Evolutionary conservation across 2,329 filamentous ascomycete species (phyloP), one percentile per base, ranked within the genome.

Genomic region (Trichoderma simmonsii): DNA sequence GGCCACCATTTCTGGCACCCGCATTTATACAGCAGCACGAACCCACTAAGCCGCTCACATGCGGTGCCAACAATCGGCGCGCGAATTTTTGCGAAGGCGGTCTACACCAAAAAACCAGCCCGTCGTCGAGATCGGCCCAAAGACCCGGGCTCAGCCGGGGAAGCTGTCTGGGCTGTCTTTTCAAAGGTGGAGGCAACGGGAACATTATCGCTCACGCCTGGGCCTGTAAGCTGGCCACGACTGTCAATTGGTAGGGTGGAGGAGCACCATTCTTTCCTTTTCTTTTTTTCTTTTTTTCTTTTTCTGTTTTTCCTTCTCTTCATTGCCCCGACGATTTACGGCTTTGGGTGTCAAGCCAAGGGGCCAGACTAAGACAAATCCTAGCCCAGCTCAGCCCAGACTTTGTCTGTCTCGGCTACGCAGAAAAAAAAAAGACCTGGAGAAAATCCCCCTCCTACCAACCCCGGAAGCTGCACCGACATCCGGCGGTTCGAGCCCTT

Each of bases 71-170:
- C 62, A 51, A 59, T 39, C 70, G 43, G 70, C 66, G 71, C 66
- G 71, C 71, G 71, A 72, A 70, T 72, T 70, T 70, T 64, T 54
- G 71, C 71, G 36, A 70, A 71, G 71, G 71, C 71, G 71, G 71
- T 72, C 71, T 71, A 57, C 67, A 32, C 57, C 39, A 66, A 56
- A 66, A 36, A 56, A 64, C 24, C 12, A 28, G 36, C 57, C 67
- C 67, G 67, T 70, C 67, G 67, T 70, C 67, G 67, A 70, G 67
- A 70, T 70, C 67, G 67, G 67, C 67, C 71, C 54, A 71, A 61
- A 34, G 67, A 70, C 56, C 67, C 67, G 67, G 67, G 24, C 69
- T 59, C 61, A 71, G 30, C 69, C 69, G 69, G 54, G 32, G 66
- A 60, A 56, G 36, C 61, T 48, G 24, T 43, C 34, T 36, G 36